These are phyloP conservation scores for Pythium aquatile DNA, from an alignment of 352 stramenopile species.

Conservation along the genomic window DNA sequence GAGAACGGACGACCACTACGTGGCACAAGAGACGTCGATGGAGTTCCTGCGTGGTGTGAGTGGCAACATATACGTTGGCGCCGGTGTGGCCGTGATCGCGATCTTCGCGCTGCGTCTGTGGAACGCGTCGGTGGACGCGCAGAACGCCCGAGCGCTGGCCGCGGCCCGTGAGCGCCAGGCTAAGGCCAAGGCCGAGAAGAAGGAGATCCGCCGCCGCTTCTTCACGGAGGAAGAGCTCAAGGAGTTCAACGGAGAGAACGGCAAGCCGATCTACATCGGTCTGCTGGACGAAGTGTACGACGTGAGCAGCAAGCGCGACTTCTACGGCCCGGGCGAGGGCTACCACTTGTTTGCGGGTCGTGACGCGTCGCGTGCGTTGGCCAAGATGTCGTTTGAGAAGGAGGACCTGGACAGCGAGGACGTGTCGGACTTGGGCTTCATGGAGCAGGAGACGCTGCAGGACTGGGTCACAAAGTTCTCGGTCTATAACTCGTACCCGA, in stretches of 20 bases:
- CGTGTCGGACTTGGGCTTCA: conserved; percentile 73
- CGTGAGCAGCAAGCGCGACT: conserved; percentile 92
- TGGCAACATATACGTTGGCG: conserved; percentile 57
- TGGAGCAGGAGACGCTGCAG: conserved; percentile 85
- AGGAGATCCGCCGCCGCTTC: conserved; percentile 78
- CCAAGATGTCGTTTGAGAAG: conserved; percentile 96
- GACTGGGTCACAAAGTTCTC: conserved; percentile 96
- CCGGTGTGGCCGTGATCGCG: conserved; percentile 48
- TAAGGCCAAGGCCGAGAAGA: conserved; percentile 59
- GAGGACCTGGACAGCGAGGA: conserved; percentile 88
- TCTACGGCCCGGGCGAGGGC: conserved; percentile 95
- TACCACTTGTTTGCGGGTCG: conserved; percentile 96
- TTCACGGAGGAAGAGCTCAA: conserved; percentile 92
- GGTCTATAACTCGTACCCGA: conserved; percentile 95
- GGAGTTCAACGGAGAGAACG: conserved; percentile 90
- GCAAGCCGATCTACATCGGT: conserved; percentile 94
- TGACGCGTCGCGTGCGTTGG: conserved; percentile 92
- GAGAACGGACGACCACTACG: not conserved
- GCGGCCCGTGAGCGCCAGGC: conserved; percentile 61
- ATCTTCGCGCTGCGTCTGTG: conserved; percentile 57
- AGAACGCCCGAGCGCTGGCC: conserved; percentile 62
- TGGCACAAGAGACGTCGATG: conserved; percentile 20
- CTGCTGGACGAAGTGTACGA: conserved; percentile 97
- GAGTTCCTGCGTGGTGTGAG: conserved; percentile 43
- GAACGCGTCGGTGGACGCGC: conserved; percentile 61